Evolutionary conservation across 2,329 filamentous ascomycete species (phyloP), one percentile per base, ranked within the genome.

Genomic region (Botrytis tulipae): DNA sequence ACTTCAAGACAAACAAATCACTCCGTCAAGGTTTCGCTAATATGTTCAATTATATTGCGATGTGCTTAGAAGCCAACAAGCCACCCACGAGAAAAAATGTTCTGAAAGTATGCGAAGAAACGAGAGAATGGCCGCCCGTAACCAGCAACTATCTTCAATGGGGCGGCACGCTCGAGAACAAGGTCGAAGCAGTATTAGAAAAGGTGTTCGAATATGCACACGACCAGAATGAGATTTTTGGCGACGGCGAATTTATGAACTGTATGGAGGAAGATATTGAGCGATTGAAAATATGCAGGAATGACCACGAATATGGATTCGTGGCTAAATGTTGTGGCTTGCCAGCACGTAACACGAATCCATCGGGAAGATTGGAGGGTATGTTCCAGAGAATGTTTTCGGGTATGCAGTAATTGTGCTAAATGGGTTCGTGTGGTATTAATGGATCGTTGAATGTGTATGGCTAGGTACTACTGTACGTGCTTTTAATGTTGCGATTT

Each of bases 301-400:
- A 83, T 73, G 81, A 83, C 73, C 75, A 79, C 74, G 81, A 83
- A 74, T 83, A 82, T 78, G 79, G 78, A 40, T 80, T 80, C 73
- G 79, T 81, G 68, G 79, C 78, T 70, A 73, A 77, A 66, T 74
- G 74, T 54, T 82, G 79, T 73, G 80, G 77, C 37, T 46, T 70
- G 37, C 44, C 40, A 65, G 42, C 46, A 22, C 40, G 62, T 46
- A 25, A 46, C 20, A 46, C 10, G 1, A 65, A 65, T 20, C 62
- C 62, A 46, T 7, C n/a, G 1, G 62, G n/a, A 46, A 65, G 62
- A 46, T 35, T 63, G n/a, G 40, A 44, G 42, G 18, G 62, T 46
- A 46, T 65, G n/a, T 35, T 65, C 22, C n/a, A 29, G n/a, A 46
- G 62, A 65, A 44, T 65, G 18, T 46, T 65, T 65, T 42, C 37